Evolutionary conservation across 805 yeast genomes (phyloP), one percentile per base, ranked within the genome.

Genomic region (Teunomyces tritomae): DNA sequence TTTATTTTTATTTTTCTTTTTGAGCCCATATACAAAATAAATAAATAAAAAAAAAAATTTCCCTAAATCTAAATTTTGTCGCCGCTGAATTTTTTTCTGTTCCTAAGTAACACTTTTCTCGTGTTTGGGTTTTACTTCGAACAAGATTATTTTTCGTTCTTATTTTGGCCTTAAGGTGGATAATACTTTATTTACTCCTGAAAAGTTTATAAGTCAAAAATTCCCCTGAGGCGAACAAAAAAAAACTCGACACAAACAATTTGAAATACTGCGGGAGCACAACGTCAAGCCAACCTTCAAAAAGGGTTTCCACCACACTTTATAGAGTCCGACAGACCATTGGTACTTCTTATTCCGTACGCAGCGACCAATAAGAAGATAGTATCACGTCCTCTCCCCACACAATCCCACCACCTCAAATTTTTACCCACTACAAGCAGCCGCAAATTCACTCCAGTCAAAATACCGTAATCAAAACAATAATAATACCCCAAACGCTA

Each of bases 121-220:
- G 29, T 37, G 29, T 37, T 37, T 37, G 40, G 29, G 14, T n/a
- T 26, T 37, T 37, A 37, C 26, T 37, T 37, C 40, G 14, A 37
- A 26, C 16, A 26, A 24, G 40, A 37, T 37, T 37, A 37, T 37
- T 37, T 37, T 37, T 24, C 28, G 27, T 37, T 37, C 8, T 37
- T 37, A 32, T 32, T 37, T 37, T 26, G 40, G 17, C 17, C 40
- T 37, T 13, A 8, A 36, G 27, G 29, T 37, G 40, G 24, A 37
- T 37, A 37, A 37, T 37, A 37, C 29, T 37, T 11, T 37, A 37
- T 26, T 37, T 37, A 37, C 40, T 37, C 40, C 40, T 37, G 40
- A 37, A 37, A 37, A 26, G 40, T 37, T 37, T 37, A 37, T 37
- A 37, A 37, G 29, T 37, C 40, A 20, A 37, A 37, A 20, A 37